Percentiles rank a stretch among this genome's conserved stretches.
Evolutionary conservation across 371 early-diverging fungal species (phyloP).

Genomic region (Umbelopsis sp.): DNA sequence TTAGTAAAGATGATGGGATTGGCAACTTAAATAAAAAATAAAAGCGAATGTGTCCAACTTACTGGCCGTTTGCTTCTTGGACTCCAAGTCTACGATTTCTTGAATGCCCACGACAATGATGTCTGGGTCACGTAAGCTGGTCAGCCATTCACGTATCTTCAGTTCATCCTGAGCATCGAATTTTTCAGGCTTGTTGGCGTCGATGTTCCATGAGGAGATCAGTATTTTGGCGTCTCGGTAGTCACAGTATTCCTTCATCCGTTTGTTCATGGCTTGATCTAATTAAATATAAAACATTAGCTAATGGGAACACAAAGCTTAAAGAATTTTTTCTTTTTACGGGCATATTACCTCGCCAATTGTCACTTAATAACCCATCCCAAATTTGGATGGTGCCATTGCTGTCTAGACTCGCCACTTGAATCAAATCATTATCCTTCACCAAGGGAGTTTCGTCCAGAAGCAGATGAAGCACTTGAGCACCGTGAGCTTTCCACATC

Average conservation of each 20-base stretch:
- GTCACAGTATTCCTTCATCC: constrained; percentile 59
- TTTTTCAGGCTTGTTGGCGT: constrained; percentile 67
- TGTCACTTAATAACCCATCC: constrained; percentile 72
- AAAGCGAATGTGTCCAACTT: constrained; percentile 27
- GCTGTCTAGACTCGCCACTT: constrained; percentile 63
- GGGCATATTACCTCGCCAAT: constrained; percentile 61
- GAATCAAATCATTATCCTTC: constrained; percentile 44
- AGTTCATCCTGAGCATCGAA: constrained; percentile 46
- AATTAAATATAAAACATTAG: not conserved
- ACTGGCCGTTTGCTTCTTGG: constrained; percentile 72
- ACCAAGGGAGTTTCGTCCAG: constrained; percentile 58
- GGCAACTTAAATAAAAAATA: constrained; percentile 20
- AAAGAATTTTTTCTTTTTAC: too few species aligned
- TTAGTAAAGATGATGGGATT: not conserved
- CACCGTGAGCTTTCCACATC: constrained; percentile 72
- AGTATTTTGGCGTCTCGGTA: constrained; percentile 64
- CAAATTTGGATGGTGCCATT: constrained; percentile 70
- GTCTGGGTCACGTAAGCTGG: constrained; percentile 67
- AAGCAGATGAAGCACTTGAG: constrained; percentile 55
- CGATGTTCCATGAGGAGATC: constrained; percentile 85
- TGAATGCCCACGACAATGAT: constrained; percentile 88
- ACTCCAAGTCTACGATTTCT: constrained; percentile 87
- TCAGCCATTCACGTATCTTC: constrained; percentile 55
- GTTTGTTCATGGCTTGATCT: constrained; percentile 55
- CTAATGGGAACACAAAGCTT: too few species aligned